Conservation (phyloP, 768 basidiomycete species). For the Tulasnella sp. region DNA sequence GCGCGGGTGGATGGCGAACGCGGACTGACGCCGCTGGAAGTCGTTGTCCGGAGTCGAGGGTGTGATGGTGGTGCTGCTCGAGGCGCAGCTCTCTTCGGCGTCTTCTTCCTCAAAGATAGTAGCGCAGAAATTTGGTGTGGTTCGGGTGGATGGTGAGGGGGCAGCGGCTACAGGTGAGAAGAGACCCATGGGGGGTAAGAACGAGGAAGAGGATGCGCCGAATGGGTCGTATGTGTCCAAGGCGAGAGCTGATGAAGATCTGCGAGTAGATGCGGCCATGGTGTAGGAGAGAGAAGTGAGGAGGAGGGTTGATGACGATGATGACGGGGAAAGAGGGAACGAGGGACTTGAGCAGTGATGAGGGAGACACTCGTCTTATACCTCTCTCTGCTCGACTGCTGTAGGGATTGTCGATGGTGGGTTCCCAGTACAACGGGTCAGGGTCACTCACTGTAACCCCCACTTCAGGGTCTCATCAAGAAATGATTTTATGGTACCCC, state of each 20-base stretch:
- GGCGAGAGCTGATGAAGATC: not conserved
- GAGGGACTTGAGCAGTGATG: not conserved
- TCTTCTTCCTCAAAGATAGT: slow-evolving; percentile 20
- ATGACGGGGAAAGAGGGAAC: not conserved
- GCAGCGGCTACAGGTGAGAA: slow-evolving; percentile 5
- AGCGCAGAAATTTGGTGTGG: not conserved
- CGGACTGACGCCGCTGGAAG: not conserved
- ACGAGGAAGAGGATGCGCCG: slow-evolving; percentile 12
- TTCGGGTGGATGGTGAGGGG: not conserved
- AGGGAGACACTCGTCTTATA: not conserved
- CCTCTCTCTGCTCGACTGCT: not conserved
- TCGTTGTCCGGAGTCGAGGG: not conserved
- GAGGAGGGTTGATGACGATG: not conserved
- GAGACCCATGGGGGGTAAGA: slow-evolving; percentile 8
- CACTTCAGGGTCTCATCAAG: not conserved
- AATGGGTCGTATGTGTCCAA: slow-evolving; percentile 15
- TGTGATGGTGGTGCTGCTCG: not conserved
- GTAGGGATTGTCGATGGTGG: not conserved
- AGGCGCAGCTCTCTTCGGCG: not conserved
- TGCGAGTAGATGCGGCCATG: not conserved
- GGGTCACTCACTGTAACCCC: not conserved
- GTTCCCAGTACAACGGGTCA: not conserved
- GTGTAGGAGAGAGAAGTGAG: not conserved
- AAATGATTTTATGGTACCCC: not conserved
- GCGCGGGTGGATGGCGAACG: slow-evolving; percentile 12